Base-by-base conservation (phyloP, 139 green algal genomes). In the Chlamydomonas eustigma region DNA sequence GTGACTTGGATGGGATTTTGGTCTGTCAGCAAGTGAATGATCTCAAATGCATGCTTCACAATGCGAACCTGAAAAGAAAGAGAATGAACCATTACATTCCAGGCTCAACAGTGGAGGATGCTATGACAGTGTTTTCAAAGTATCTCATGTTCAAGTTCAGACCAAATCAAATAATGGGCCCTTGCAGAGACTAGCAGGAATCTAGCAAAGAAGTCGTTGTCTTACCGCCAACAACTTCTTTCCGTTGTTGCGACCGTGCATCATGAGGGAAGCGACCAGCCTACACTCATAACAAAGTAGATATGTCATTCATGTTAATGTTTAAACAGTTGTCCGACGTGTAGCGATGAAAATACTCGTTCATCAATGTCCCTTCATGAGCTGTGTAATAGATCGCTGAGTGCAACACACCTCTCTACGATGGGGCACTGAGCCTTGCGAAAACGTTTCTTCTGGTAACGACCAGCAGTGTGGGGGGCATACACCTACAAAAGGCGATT, bases 161-260 rank as follows among this genome's bases (percentile, higher is more conserved):
- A n/a, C n/a, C n/a, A n/a, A n/a, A n/a, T n/a, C n/a, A n/a, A n/a
- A n/a, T n/a, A n/a, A 18, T 24, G 22, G 22, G 22, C 50, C 24
- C 50, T 28, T 28, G 22, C n/a, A n/a, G n/a, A n/a, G n/a, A n/a
- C n/a, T n/a, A n/a, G n/a, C n/a, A n/a, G n/a, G n/a, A n/a, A n/a
- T n/a, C n/a, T n/a, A n/a, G n/a, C n/a, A n/a, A n/a, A n/a, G n/a
- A n/a, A n/a, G n/a, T n/a, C n/a, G n/a, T n/a, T n/a, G n/a, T n/a
- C 86, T 51, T 67, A 95, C 89, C 33, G 95, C 96, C 91, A 98
- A 96, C 44, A 99, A 78, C 93, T 99, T 99, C 92, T 99, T 99
- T 83, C 96, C 96, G 88, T 99, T 99, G 96, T 99, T 99, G 90
- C 96, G 95, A 73, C 96, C 96, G 87, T 99, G 96, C 94, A 97